Evolutionary conservation across 345 rosid genomes (phyloP).

Genomic region (Aquilaria malaccensis): DNA sequence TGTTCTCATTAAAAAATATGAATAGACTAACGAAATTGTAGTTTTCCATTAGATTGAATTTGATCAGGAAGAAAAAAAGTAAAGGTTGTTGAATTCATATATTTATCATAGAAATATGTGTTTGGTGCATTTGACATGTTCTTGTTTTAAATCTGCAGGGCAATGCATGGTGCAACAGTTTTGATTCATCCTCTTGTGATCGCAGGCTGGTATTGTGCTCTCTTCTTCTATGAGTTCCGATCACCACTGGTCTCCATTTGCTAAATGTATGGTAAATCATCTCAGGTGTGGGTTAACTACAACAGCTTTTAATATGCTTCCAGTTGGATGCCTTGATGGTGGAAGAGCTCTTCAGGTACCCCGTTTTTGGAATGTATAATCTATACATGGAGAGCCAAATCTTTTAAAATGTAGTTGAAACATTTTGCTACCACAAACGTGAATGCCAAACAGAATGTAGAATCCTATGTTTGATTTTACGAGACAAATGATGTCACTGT

Average conservation of each 20-base stretch:
- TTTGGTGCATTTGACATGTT: slow-evolving; percentile 11
- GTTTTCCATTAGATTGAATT: background rate
- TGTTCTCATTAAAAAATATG: too few relatives aligned
- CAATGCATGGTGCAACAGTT: slow-evolving; percentile 84
- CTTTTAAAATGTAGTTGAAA: background rate
- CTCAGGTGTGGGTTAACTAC: slow-evolving; percentile 95
- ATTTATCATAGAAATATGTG: slow-evolving; percentile 6
- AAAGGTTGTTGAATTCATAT: slow-evolving; percentile 1
- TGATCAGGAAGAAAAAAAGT: slow-evolving; percentile 3
- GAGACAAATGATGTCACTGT: too few relatives aligned
- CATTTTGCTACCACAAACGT: too few relatives aligned
- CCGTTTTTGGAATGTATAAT: slow-evolving; percentile 4
- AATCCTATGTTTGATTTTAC: too few relatives aligned
- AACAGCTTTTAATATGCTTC: slow-evolving; percentile 92
- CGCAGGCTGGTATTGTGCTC: slow-evolving; percentile 71
- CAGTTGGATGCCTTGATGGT: slow-evolving; percentile 93
- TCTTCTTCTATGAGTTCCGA: slow-evolving; percentile 7
- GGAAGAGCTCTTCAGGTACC: slow-evolving; percentile 94
- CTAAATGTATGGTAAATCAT: slow-evolving; percentile 18
- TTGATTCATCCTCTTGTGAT: slow-evolving; percentile 88
- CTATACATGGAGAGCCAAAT: background rate
- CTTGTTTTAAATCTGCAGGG: slow-evolving; percentile 35
- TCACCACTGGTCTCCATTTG: slow-evolving; percentile 1
- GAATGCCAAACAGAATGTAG: too few relatives aligned
- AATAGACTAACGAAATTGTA: background rate